A percentile compares a stretch with the other conserved stretches of the same genome.
phyloP scores from a whole-genome alignment of 805 yeast genomes.

The Blastobotrys parvus region DNA sequence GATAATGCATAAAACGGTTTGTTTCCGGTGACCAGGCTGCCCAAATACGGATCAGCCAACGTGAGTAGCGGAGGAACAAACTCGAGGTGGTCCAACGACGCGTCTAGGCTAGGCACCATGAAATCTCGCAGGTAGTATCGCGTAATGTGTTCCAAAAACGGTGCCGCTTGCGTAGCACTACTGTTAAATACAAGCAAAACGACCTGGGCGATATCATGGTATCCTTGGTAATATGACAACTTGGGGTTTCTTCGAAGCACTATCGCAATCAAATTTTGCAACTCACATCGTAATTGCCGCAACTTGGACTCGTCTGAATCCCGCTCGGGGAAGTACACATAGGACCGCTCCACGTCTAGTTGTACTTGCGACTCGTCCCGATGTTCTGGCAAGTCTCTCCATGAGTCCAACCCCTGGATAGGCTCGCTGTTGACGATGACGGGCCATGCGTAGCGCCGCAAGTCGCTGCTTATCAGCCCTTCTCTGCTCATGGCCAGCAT shows the following conservation, averaged over 20 bases:
- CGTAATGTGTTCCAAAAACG: constrained; percentile 48
- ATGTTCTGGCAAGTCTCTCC: constrained; percentile 35
- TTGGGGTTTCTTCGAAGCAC: constrained; percentile 54
- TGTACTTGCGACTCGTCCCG: constrained; percentile 70
- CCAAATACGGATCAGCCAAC: constrained; percentile 39
- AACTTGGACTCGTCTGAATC: constrained; percentile 23
- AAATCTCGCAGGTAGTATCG: constrained; percentile 68
- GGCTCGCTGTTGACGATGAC: constrained; percentile 25
- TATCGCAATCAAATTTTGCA: constrained; percentile 39
- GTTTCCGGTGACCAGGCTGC: constrained; percentile 30
- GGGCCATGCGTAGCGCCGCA: constrained; percentile 46
- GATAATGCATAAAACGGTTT: constrained; percentile 67
- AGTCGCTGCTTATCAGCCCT: constrained; percentile 37
- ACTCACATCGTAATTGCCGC: constrained; percentile 36
- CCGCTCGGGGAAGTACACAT: constrained; percentile 30
- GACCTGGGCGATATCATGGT: constrained; percentile 75
- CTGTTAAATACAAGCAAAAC: constrained; percentile 44
- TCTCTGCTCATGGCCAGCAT: constrained; percentile 37
- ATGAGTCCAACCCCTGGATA: neutral
- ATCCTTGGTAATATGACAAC: constrained; percentile 83
- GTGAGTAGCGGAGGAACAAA: constrained; percentile 58
- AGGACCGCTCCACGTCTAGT: constrained; percentile 71
- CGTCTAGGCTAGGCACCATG: constrained; percentile 63
- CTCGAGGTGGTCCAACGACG: constrained; percentile 56
- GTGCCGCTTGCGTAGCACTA: constrained; percentile 21